phyloP scores from a whole-genome alignment of 495 filamentous ascomycete species.

The Penicillium canariense region DNA sequence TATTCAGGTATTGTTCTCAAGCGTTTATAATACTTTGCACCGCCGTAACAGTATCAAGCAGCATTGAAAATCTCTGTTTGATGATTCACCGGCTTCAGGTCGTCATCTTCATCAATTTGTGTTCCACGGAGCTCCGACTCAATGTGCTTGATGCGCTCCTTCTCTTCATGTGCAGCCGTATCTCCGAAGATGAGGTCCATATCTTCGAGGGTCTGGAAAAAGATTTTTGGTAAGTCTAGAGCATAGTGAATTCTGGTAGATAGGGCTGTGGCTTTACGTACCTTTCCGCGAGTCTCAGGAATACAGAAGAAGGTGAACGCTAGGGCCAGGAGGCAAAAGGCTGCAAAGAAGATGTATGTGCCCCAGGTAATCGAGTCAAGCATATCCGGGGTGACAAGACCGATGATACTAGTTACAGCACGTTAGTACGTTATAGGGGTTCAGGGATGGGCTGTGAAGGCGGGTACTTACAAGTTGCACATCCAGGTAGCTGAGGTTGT shows the following conservation, averaged over 20 bases:
- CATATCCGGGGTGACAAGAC: slow-evolving; percentile 76
- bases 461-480: slow-evolving; percentile 38
- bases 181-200: slow-evolving; percentile 78
- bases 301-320: slow-evolving; percentile 58
- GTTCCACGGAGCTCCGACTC: slow-evolving; percentile 60
- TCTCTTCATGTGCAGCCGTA: slow-evolving; percentile 66
- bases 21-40: neutral
- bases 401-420: slow-evolving; percentile 52
- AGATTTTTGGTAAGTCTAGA: neutral
- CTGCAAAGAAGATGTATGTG: slow-evolving; percentile 77
- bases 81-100: slow-evolving; percentile 26
- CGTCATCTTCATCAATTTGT: slow-evolving; percentile 25
- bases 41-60: neutral
- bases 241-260: neutral
- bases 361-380: slow-evolving; percentile 67
- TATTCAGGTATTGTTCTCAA: too few relatives aligned
- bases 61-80: slow-evolving; percentile 21
- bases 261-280: neutral
- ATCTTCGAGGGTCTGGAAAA: slow-evolving; percentile 44
- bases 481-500: slow-evolving; percentile 43
- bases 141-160: slow-evolving; percentile 69
- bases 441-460: too few relatives aligned
- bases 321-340: slow-evolving; percentile 64
- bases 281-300: slow-evolving; percentile 59
- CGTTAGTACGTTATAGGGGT: neutral